Base-by-base conservation (phyloP, 768 basidiomycete species). In the Serendipita sp. region DNA sequence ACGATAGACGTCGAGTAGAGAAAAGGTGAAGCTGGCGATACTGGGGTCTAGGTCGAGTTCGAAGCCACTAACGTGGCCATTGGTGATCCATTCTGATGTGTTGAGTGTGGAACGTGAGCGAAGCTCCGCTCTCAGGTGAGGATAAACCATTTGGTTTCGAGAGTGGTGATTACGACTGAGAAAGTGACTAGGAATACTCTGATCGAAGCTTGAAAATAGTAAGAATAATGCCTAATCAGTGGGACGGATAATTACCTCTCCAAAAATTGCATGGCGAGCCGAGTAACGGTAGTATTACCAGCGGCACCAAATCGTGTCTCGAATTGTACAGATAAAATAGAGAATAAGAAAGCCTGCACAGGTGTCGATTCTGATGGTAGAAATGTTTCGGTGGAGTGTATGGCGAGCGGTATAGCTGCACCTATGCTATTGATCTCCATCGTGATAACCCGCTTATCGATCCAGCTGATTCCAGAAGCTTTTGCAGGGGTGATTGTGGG, bases 251-350 rank as follows among this genome's bases (percentile, higher is more conserved):
- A 81, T 67, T 74, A 91, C 90, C 78, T 74, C 45, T 85, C 73
- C 2, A 93, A 79, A 71, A 97, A 96, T 72, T 94, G 91, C 71
- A 96, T 83, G 13, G 86, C 86, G 64, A 95, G 78, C 7, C 80
- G 78, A 61, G 78, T 76, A 72, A 96, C 84, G 7, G 75, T 76
- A 48, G 86, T 85, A 69, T 84, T 78, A 3, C 93, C 92, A 20
- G 82, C 86, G 69, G 91, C 86, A 28, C 86, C 88, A 26, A 81
- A 81, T 66, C 85, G 79, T 5, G 85, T 82, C 41, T 75, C 77
- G 71, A 96, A 95, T 58, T 76, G 75, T 61, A 96, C 77, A 0
- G 84, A 81, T 64, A 81, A 80, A 62, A 96, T 82, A 1, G 91
- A 87, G 69, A 93, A 86, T 24, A 98, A 73, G 73, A 98, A 89